Conservation (phyloP, 2,329 filamentous ascomycete genomes). For the Alternaria alternata region DNA sequence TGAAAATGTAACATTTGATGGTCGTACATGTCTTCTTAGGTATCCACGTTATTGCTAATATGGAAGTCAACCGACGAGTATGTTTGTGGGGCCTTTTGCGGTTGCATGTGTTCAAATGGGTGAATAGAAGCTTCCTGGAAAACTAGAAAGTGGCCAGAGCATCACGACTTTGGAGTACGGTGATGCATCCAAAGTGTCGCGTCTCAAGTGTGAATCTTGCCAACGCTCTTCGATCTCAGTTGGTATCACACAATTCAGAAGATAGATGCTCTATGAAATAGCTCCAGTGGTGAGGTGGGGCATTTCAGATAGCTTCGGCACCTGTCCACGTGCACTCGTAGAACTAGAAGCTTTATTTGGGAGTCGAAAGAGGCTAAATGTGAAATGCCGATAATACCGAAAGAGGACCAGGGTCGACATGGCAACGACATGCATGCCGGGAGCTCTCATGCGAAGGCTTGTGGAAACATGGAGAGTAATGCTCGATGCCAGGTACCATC, state of each 20-base stretch:
- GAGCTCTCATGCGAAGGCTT: neutral
- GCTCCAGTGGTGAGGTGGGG: slow-evolving; percentile 33
- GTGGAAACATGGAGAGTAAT: neutral
- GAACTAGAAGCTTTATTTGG: slow-evolving; percentile 8
- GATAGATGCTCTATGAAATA: slow-evolving; percentile 1
- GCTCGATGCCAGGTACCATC: slow-evolving; percentile 11
- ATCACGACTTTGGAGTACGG: neutral
- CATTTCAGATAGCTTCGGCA: slow-evolving; percentile 10
- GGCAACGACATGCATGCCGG: neutral
- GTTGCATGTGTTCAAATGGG: neutral
- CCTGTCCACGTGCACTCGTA: slow-evolving; percentile 17
- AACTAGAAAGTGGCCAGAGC: neutral
- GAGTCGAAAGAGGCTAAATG: slow-evolving; percentile 21
- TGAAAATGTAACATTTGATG: slow-evolving; percentile 14
- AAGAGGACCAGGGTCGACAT: neutral
- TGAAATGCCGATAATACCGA: slow-evolving; percentile 9
- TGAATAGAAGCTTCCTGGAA: neutral
- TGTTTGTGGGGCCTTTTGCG: slow-evolving; percentile 20
- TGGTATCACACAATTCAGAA: slow-evolving; percentile 4
- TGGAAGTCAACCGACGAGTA: slow-evolving; percentile 13
- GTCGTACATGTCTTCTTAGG: slow-evolving; percentile 11
- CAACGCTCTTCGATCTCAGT: neutral
- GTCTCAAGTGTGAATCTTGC: neutral
- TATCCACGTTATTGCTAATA: slow-evolving; percentile 31
- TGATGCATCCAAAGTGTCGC: neutral